Conservation (phyloP, 352 stramenopile genomes). For the Phytophthora syringae region DNA sequence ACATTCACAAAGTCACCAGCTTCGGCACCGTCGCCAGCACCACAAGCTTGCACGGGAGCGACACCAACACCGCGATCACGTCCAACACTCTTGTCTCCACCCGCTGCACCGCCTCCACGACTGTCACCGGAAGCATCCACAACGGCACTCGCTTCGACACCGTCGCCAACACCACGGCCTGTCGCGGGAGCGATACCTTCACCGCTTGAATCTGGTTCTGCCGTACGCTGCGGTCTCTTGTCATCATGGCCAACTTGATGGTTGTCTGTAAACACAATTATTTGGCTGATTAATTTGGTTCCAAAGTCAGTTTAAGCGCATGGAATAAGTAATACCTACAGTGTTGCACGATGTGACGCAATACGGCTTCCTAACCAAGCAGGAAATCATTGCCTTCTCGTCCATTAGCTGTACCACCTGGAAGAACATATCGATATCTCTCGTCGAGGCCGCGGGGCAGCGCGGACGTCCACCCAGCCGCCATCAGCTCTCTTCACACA, state of each 20-base stretch:
- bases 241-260: neutral
- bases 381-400: constrained; percentile 11
- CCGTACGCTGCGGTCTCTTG: neutral
- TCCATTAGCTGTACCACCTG: neutral
- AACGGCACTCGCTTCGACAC: too few relatives aligned
- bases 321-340: neutral
- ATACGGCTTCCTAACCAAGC: constrained; percentile 6
- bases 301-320: neutral
- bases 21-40: neutral
- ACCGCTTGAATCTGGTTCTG: neutral
- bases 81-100: neutral
- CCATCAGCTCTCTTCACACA: constrained; percentile 12
- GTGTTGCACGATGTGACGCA: neutral
- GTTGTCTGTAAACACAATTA: neutral
- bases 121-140: neutral
- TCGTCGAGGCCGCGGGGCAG: neutral
- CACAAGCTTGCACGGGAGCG: neutral
- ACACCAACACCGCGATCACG: neutral
- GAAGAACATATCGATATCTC: constrained; percentile 8
- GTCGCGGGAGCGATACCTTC: too few relatives aligned
- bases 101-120: neutral
- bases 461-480: constrained; percentile 6
- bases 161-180: too few relatives aligned
- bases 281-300: neutral
- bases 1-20: neutral